These are phyloP conservation scores for Aspergillus pseudoterreus DNA, from an alignment of 2,329 filamentous ascomycete genomes.

Conservation along the genomic window DNA sequence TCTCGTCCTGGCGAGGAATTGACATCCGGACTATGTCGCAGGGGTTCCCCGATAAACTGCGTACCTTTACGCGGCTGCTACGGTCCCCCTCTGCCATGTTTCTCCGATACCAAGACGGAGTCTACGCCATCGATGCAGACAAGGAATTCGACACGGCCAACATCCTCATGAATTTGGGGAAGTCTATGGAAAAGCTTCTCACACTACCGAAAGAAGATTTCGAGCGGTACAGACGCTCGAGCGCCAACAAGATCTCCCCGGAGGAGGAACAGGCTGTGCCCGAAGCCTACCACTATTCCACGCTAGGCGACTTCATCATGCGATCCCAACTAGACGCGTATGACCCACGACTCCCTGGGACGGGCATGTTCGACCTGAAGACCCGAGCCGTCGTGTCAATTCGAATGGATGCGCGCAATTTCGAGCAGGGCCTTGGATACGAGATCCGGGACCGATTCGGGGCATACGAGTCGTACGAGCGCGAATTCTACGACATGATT, in stretches of 20 bases:
- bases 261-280: slow-evolving; percentile 68
- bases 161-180: slow-evolving; percentile 85
- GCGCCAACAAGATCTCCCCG: slow-evolving; percentile 61
- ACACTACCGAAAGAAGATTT: slow-evolving; percentile 79
- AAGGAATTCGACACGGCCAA: slow-evolving; percentile 85
- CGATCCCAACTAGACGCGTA: slow-evolving; percentile 91
- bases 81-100: slow-evolving; percentile 76
- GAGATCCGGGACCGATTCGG: slow-evolving; percentile 76
- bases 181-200: slow-evolving; percentile 93
- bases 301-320: slow-evolving; percentile 83
- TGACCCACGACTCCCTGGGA: slow-evolving; percentile 80
- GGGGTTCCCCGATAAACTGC: slow-evolving; percentile 59
- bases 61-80: slow-evolving; percentile 67
- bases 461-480: slow-evolving; percentile 84
- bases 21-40: slow-evolving; percentile 65
- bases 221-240: slow-evolving; percentile 72
- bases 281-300: slow-evolving; percentile 85
- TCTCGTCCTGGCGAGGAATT: slow-evolving; percentile 77
- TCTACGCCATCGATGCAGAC: slow-evolving; percentile 93
- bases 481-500: slow-evolving; percentile 97
- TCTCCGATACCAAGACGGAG: slow-evolving; percentile 74
- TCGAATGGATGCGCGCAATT: slow-evolving; percentile 75
- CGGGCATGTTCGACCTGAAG: slow-evolving; percentile 94
- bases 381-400: slow-evolving; percentile 88
- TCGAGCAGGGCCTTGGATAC: slow-evolving; percentile 75